These are phyloP conservation scores for Dothideomycetes sp. DNA, from an alignment of 2,329 filamentous ascomycete genomes.

Conservation along the genomic window DNA sequence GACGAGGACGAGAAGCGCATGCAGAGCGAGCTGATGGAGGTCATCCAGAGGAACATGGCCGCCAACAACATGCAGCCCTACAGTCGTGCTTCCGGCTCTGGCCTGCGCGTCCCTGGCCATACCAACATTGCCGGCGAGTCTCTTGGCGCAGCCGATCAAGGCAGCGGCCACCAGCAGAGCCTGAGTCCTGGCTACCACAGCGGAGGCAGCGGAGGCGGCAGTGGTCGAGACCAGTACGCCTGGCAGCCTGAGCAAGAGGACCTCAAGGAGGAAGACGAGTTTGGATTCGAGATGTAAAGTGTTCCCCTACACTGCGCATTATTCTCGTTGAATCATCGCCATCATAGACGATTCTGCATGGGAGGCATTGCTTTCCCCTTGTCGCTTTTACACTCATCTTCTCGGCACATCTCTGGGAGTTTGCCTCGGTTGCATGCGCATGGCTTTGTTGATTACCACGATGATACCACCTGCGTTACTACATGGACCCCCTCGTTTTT, in stretches of 20 bases:
- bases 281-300: constrained; percentile 45
- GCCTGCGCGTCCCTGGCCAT: constrained; percentile 82
- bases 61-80: constrained; percentile 37
- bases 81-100: constrained; percentile 70
- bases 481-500: no score
- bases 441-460: not conserved
- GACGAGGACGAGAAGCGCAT: constrained; percentile 92
- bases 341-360: not conserved
- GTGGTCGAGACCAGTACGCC: constrained; percentile 42
- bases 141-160: constrained; percentile 40
- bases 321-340: not conserved
- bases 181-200: constrained; percentile 46
- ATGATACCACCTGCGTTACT: not conserved
- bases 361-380: not conserved
- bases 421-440: not conserved
- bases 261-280: constrained; percentile 94
- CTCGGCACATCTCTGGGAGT: not conserved
- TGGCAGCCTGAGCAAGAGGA: constrained; percentile 36
- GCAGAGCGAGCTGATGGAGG: constrained; percentile 83
- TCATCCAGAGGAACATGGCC: constrained; percentile 68
- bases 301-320: not conserved
- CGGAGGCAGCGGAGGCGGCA: constrained; percentile 55
- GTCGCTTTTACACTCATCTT: not conserved
- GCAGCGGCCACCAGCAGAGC: constrained; percentile 22
- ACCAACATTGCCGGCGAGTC: constrained; percentile 84